Conservation (phyloP, 1,284 basidiomycete genomes). For the Hortiboletus rubellus region DNA sequence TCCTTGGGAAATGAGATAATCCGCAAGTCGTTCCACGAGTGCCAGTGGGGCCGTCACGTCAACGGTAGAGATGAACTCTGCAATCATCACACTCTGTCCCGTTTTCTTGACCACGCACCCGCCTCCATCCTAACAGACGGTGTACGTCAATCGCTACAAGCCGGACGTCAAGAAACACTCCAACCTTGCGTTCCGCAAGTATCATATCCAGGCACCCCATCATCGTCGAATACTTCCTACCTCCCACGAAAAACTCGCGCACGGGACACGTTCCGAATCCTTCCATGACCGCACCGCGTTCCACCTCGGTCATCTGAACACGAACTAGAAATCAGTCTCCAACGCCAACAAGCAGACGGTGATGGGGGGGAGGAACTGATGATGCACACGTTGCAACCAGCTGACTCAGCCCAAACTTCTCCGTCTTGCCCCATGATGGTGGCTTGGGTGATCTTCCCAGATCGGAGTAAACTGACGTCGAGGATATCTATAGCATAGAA, state of each 20-base stretch:
- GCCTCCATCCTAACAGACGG: constrained; percentile 40
- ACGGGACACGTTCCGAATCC: constrained; percentile 24
- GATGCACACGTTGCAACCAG: constrained; percentile 71
- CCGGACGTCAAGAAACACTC: neutral
- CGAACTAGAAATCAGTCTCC: neutral
- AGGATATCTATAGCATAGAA: constrained; percentile 20
- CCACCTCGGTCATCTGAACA: constrained; percentile 21
- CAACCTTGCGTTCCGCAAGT: constrained; percentile 28
- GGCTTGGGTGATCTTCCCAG: constrained; percentile 72
- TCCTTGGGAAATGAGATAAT: constrained; percentile 66
- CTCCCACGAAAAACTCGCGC: constrained; percentile 29
- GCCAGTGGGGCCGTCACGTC: constrained; percentile 63
- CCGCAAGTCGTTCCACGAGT: constrained; percentile 75
- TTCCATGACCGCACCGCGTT: constrained; percentile 16
- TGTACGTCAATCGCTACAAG: neutral
- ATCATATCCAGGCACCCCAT: constrained; percentile 32
- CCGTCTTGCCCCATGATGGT: constrained; percentile 87
- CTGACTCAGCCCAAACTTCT: constrained; percentile 83
- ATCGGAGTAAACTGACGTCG: constrained; percentile 70
- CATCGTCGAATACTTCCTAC: constrained; percentile 25
- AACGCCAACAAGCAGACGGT: neutral
- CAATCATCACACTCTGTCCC: constrained; percentile 83
- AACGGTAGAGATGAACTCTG: constrained; percentile 54
- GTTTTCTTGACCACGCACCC: constrained; percentile 86
- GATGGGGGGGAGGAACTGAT: neutral